These are phyloP conservation scores for Botrytis deweyae DNA, from an alignment of 2,329 filamentous ascomycete species.

Conservation along the genomic window DNA sequence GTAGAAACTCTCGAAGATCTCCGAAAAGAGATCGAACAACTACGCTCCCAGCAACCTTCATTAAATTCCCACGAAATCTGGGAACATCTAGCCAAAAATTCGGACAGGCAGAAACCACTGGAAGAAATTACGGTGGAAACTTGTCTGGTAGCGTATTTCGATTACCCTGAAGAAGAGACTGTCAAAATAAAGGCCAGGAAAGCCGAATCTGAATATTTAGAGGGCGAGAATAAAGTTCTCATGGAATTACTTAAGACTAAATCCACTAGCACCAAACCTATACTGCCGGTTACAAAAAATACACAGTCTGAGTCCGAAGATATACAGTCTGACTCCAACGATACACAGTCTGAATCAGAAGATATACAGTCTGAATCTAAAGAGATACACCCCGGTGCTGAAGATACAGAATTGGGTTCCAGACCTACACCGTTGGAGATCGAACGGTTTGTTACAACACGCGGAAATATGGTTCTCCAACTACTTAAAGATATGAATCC, in stretches of 20 bases:
- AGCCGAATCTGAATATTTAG: background rate
- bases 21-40: background rate
- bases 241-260: background rate
- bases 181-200: background rate
- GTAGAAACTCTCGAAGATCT: background rate
- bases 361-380: too few relatives aligned
- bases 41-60: background rate
- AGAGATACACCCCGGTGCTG: background rate
- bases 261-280: background rate
- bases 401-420: background rate
- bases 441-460: background rate
- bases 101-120: background rate
- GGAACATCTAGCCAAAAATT: background rate
- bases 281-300: background rate
- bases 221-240: background rate
- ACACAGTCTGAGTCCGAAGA: background rate
- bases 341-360: too few relatives aligned
- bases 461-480: background rate
- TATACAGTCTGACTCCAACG: too few relatives aligned
- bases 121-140: background rate
- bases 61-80: background rate
- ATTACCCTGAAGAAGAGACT: background rate
- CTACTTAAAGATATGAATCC: background rate
- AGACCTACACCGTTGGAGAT: background rate
- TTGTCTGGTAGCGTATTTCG: background rate